phyloP scores from a whole-genome alignment of 2,329 filamentous ascomycete genomes.

The Teratosphaeria destructans region DNA sequence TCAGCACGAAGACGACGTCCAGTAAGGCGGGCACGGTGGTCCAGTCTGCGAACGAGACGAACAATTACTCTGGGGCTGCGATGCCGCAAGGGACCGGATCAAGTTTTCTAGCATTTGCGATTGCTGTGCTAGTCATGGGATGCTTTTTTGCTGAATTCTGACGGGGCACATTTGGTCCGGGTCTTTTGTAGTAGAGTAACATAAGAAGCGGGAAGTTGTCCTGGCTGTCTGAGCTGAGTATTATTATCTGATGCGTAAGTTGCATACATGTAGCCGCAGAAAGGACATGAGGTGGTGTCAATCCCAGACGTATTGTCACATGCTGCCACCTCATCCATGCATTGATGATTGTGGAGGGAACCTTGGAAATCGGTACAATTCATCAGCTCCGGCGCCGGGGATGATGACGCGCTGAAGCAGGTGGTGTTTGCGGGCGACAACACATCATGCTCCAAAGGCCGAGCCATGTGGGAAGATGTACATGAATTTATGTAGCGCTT shows the following conservation, averaged over 20 bases:
- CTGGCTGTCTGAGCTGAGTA: no score
- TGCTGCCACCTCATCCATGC: no score
- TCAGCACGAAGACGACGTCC: not conserved
- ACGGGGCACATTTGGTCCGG: not conserved
- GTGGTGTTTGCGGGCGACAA: not conserved
- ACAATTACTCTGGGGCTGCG: not conserved
- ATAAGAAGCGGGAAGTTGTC: no score
- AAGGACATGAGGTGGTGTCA: no score
- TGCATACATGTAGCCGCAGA: no score
- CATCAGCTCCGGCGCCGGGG: not conserved
- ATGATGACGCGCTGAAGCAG: not conserved
- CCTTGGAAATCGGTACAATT: not conserved
- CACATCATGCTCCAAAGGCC: not conserved
- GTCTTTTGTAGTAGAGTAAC: not conserved
- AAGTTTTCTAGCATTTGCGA: conserved; percentile 1
- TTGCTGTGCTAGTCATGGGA: conserved; percentile 1
- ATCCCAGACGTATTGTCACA: no score
- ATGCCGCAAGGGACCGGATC: not conserved
- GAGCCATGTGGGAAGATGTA: not conserved
- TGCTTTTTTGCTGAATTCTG: conserved; percentile 5
- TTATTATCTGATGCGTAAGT: no score
- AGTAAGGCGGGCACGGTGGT: not conserved
- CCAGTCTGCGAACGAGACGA: conserved; percentile 1
- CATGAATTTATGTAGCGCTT: no score
- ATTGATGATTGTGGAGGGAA: not conserved